Conservation (phyloP, 306 rosid species). For the Gynostemma pentaphyllum region DNA sequence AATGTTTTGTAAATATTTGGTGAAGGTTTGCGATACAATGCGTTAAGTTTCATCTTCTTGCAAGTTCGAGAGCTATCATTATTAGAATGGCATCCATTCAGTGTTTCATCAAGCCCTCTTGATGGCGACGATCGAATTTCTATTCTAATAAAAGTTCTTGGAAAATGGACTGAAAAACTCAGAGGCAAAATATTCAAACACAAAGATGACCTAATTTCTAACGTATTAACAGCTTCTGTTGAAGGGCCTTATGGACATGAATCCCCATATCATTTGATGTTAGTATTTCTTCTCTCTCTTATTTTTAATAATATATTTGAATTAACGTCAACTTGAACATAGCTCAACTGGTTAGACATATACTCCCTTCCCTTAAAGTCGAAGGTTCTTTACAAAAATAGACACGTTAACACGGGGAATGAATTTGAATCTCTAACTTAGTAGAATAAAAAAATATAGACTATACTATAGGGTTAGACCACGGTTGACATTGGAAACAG, state of each 20-base stretch:
- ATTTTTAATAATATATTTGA: no score
- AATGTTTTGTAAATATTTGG: no score
- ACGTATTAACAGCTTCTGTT: slow-evolving; percentile 54
- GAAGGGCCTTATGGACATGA: slow-evolving; percentile 98
- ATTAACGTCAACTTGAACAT: no score
- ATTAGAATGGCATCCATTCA: slow-evolving; percentile 98
- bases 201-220: slow-evolving; percentile 18
- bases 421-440: no score
- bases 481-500: no score
- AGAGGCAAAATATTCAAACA: slow-evolving; percentile 25
- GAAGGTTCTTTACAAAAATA: no score
- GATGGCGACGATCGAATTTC: slow-evolving; percentile 75
- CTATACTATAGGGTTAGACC: no score
- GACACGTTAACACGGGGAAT: no score
- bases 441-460: no score
- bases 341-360: no score
- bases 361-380: no score
- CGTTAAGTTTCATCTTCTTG: slow-evolving; percentile 81
- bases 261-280: slow-evolving; percentile 75
- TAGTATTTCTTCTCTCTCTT: slow-evolving; percentile 11
- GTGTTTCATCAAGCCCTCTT: slow-evolving; percentile 87
- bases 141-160: slow-evolving; percentile 80
- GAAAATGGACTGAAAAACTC: slow-evolving; percentile 63
- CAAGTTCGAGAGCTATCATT: slow-evolving; percentile 76
- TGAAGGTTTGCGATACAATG: slow-evolving; percentile 68